Conservation (phyloP, 2,329 filamentous ascomycete genomes). For the Aschersonia sp. region DNA sequence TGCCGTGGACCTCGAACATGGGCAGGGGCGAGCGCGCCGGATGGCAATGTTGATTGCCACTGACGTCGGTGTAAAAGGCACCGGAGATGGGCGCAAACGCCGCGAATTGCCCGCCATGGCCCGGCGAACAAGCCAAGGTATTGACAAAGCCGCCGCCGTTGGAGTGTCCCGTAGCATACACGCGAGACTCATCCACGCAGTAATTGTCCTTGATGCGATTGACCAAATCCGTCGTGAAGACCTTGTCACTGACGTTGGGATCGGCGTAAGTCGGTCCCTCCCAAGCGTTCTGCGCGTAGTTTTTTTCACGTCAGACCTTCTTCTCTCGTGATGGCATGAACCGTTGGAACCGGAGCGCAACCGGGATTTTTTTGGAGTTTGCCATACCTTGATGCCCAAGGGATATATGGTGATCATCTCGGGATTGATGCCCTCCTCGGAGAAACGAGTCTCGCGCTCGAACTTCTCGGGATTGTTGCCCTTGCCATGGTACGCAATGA, state of each 20-base stretch:
- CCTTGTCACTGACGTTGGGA: conserved; percentile 19
- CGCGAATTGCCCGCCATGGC: conserved; percentile 21
- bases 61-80: conserved; percentile 24
- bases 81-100: conserved; percentile 27
- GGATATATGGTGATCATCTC: conserved; percentile 28
- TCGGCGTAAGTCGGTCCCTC: conserved; percentile 20
- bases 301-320: neutral
- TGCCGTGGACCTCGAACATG: conserved; percentile 36
- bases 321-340: neutral
- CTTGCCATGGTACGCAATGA: conserved; percentile 32
- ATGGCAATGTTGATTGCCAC: conserved; percentile 13
- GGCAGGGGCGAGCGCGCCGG: conserved; percentile 26
- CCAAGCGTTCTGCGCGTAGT: conserved; percentile 21
- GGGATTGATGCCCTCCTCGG: conserved; percentile 20
- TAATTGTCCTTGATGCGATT: conserved; percentile 19
- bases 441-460: conserved; percentile 22
- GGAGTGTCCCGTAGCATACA: conserved; percentile 28
- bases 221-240: conserved; percentile 28
- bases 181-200: conserved; percentile 23
- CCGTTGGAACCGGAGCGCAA: neutral
- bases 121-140: conserved; percentile 23
- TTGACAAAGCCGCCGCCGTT: conserved; percentile 30
- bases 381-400: conserved; percentile 21
- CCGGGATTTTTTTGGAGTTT: neutral
- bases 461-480: conserved; percentile 17